Conservation (phyloP, 2,329 filamentous ascomycete species). For the Sclerotinia borealis region DNA sequence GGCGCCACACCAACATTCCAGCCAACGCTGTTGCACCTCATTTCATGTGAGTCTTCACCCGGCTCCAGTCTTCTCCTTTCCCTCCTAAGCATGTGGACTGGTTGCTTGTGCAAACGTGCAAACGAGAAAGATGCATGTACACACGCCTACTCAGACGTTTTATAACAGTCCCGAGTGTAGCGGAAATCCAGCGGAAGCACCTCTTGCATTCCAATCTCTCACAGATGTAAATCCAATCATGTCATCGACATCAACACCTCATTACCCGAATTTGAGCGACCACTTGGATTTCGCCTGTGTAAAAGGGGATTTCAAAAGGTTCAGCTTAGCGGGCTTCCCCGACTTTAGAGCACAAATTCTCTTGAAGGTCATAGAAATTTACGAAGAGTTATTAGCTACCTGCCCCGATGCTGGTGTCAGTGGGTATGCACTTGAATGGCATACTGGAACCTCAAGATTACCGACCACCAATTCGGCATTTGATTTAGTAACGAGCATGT, state of each 20-base stretch:
- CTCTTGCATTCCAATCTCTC: background rate
- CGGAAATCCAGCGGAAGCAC: background rate
- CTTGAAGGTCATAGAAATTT: background rate
- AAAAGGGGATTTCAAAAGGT: background rate
- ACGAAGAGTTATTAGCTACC: background rate
- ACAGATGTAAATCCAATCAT: background rate
- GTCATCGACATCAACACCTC: background rate
- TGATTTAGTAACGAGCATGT: background rate
- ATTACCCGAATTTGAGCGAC: background rate
- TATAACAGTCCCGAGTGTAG: background rate
- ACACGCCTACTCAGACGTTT: background rate
- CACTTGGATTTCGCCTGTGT: background rate
- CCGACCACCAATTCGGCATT: background rate
- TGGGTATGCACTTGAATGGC: background rate
- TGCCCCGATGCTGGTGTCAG: background rate
- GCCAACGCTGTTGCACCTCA: background rate
- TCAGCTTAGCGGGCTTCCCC: background rate
- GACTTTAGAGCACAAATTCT: background rate
- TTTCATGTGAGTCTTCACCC: background rate
- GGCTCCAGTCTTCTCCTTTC: background rate
- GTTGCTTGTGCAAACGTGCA: background rate
- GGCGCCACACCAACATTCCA: background rate
- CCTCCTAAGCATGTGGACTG: background rate
- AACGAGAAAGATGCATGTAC: background rate
- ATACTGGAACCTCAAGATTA: background rate